Evolutionary conservation across 225 moss, liverwort and hornwort species (phyloP).

Genomic region (Climacium dendroides): DNA sequence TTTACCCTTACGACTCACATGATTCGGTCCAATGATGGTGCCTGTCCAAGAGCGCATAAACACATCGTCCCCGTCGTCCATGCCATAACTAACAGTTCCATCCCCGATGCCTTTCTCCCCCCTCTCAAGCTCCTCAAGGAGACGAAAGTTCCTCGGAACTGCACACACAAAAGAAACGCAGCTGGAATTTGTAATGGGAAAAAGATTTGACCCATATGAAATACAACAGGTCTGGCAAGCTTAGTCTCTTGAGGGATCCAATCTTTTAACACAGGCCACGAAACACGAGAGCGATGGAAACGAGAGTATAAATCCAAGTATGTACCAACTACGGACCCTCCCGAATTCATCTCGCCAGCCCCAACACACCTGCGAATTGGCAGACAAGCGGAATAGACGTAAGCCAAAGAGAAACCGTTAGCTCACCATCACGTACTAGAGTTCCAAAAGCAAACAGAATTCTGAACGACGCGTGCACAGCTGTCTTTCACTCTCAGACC

Average conservation of each 20-base stretch:
- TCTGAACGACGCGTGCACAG: neutral
- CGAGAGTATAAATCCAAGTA: neutral
- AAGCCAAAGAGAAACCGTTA: neutral
- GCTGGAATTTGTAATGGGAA: neutral
- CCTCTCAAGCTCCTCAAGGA: conserved; percentile 94
- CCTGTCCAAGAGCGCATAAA: conserved; percentile 99
- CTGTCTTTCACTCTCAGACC: neutral
- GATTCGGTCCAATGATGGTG: conserved; percentile 95
- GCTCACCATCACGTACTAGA: neutral
- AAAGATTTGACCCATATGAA: neutral
- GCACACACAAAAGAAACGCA: neutral
- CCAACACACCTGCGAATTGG: neutral
- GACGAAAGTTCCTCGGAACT: conserved; percentile 96
- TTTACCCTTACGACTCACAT: conserved; percentile 33
- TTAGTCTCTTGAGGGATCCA: neutral
- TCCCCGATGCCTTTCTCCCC: conserved; percentile 97
- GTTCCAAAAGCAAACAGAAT: neutral
- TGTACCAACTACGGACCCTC: conserved; percentile 35
- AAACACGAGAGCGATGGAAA: neutral
- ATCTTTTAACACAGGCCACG: neutral
- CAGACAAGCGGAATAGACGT: neutral
- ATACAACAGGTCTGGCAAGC: neutral
- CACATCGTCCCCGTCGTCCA: conserved; percentile 95
- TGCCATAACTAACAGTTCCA: conserved; percentile 95
- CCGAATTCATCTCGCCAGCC: conserved; percentile 26